Evolutionary conservation across 2,329 filamentous ascomycete genomes (phyloP).

Genomic region (Pyrenochaeta sp.): DNA sequence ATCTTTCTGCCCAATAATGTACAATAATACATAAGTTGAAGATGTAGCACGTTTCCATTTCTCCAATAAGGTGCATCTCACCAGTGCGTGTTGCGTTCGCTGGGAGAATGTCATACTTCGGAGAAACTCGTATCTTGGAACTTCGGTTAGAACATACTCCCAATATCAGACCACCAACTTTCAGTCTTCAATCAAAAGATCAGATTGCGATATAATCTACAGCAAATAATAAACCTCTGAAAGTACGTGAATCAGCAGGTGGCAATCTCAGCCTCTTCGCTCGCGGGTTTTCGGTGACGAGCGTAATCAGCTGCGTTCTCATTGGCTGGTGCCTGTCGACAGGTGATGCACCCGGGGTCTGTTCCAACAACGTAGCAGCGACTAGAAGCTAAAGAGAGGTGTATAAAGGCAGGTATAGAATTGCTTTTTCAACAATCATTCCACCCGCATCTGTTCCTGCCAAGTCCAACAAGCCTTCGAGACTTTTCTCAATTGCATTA

Average conservation of each 20-base stretch:
- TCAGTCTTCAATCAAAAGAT: slow-evolving; percentile 15
- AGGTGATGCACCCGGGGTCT: slow-evolving; percentile 32
- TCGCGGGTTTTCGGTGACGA: slow-evolving; percentile 9
- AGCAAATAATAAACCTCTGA: slow-evolving; percentile 28
- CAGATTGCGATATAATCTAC: slow-evolving; percentile 8
- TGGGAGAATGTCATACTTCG: too few species aligned
- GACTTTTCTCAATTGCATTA: not conserved
- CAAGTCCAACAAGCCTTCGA: too few species aligned
- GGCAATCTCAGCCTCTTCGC: slow-evolving; percentile 24
- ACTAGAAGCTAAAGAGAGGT: slow-evolving; percentile 8
- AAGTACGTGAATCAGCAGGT: slow-evolving; percentile 32
- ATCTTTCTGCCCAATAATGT: too few species aligned
- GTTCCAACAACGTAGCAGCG: slow-evolving; percentile 18
- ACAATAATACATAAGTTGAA: too few species aligned
- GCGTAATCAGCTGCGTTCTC: slow-evolving; percentile 40
- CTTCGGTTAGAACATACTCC: too few species aligned
- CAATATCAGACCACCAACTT: not conserved
- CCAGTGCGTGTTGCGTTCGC: too few species aligned
- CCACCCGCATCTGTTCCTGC: too few species aligned
- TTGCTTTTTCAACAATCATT: slow-evolving; percentile 12
- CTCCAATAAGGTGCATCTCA: too few species aligned
- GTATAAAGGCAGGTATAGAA: slow-evolving; percentile 29
- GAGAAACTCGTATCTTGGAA: too few species aligned
- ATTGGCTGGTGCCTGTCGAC: slow-evolving; percentile 34
- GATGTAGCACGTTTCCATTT: too few species aligned